phyloP scores from a whole-genome alignment of 257 asterid genomes.

The Leptodermis oblonga region DNA sequence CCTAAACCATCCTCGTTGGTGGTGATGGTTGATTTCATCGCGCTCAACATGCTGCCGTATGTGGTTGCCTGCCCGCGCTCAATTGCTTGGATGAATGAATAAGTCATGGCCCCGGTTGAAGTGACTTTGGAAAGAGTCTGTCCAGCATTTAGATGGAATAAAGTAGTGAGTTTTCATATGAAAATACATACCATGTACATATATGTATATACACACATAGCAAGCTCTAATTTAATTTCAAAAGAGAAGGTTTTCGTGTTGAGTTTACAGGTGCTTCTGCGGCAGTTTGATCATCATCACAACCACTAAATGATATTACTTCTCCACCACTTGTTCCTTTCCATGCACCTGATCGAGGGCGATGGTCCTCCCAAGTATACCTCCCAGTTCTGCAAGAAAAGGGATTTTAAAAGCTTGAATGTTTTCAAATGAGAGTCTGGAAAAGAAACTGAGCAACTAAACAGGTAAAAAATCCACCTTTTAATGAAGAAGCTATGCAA shows the following conservation, averaged over 20 bases:
- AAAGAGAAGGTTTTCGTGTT: background rate
- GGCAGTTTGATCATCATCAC: constrained; percentile 88
- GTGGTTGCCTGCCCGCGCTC: constrained; percentile 73
- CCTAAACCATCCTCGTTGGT: constrained; percentile 38
- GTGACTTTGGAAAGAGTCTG: constrained; percentile 89
- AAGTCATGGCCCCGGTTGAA: constrained; percentile 97
- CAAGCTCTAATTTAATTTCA: background rate
- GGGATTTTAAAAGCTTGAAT: background rate
- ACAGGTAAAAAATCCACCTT: constrained; percentile 8
- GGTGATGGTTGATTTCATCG: constrained; percentile 75
- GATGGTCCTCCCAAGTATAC: constrained; percentile 90
- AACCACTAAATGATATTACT: constrained; percentile 91
- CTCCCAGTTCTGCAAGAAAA: constrained; percentile 54
- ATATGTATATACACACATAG: too few species aligned
- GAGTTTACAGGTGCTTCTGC: constrained; percentile 74
- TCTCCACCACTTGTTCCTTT: constrained; percentile 98
- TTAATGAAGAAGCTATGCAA: background rate
- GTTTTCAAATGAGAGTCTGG: background rate
- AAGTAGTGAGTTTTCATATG: background rate
- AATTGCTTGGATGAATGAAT: constrained; percentile 83
- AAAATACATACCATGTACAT: background rate
- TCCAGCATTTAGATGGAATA: constrained; percentile 5
- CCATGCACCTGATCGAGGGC: constrained; percentile 86
- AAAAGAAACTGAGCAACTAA: background rate
- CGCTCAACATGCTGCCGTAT: constrained; percentile 69